A percentile compares a stretch with the other conserved stretches of the same genome.
phyloP scores from a whole-genome alignment of 2,329 filamentous ascomycete genomes.

The Orbilia oligospora region DNA sequence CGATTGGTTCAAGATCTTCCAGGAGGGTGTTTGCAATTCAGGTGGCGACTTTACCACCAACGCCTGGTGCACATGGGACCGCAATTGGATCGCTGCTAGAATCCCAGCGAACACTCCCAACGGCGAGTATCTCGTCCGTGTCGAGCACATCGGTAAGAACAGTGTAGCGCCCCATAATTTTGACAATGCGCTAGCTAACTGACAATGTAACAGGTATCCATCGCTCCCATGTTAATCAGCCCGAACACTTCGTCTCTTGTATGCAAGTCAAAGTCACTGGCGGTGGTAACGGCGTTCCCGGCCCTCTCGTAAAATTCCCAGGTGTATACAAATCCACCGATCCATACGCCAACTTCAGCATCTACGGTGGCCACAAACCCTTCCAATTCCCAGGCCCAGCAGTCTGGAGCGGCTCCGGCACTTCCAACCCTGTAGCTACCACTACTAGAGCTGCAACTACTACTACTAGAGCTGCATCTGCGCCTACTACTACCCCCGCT shows the following conservation, averaged over 20 bases:
- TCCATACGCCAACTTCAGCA: not conserved
- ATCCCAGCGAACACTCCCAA: not conserved
- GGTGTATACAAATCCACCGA: conserved; percentile 68
- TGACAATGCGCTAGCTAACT: too few relatives aligned
- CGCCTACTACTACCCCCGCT: not conserved
- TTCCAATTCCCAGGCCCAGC: conserved; percentile 3
- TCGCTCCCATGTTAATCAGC: conserved; percentile 67
- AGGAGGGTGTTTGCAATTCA: conserved; percentile 64
- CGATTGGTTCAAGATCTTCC: conserved; percentile 69
- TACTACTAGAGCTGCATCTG: not conserved
- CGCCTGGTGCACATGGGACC: conserved; percentile 31
- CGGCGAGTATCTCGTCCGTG: conserved; percentile 20
- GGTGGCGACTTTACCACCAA: conserved; percentile 20
- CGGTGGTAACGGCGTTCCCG: conserved; percentile 68
- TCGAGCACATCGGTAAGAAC: conserved; percentile 63
- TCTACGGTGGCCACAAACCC: not conserved
- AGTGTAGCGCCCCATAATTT: conserved; percentile 20
- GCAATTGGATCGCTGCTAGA: not conserved
- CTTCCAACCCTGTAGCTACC: not conserved
- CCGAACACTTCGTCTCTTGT: conserved; percentile 67
- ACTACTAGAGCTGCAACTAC: not conserved
- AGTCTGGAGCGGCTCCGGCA: conserved; percentile 4
- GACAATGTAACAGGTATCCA: not conserved
- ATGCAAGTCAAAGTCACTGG: conserved; percentile 70
- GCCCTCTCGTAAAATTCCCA: conserved; percentile 68